A percentile compares a stretch with the other conserved stretches of the same genome.
These are phyloP conservation scores for Paramecium bursaria DNA, from an alignment of 73 alveolate genomes.

Conservation along the genomic window DNA sequence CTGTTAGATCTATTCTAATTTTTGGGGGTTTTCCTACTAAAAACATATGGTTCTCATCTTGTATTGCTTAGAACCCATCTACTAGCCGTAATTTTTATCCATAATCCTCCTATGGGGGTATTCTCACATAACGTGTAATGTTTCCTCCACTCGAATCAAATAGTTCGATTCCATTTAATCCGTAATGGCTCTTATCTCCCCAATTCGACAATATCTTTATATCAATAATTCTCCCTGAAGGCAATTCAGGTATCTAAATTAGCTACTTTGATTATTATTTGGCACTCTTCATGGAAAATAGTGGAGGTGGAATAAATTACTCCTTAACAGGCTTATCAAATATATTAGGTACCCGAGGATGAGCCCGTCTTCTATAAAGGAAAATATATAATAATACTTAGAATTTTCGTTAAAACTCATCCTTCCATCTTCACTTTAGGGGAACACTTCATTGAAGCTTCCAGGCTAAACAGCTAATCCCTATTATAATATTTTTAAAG, in stretches of 20 bases:
- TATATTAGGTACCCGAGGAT: conserved; percentile 43
- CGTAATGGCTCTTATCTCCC: conserved; percentile 90
- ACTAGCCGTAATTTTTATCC: conserved; percentile 84
- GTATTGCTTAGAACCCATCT: conserved; percentile 79
- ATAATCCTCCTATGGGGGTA: conserved; percentile 81
- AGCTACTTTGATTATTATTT: neutral
- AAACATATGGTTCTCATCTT: conserved; percentile 88
- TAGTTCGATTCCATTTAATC: conserved; percentile 85
- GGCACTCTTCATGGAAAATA: neutral
- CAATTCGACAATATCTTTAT: conserved; percentile 81
- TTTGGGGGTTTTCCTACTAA: too few relatives aligned
- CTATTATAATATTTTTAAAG: conserved; percentile 6
- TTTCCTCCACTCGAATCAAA: conserved; percentile 80
- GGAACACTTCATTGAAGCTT: conserved; percentile 4
- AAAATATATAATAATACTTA: too few relatives aligned
- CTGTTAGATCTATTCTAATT: conserved; percentile 72
- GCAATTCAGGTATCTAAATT: conserved; percentile 77
- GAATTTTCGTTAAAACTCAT: conserved; percentile 52
- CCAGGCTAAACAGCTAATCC: conserved; percentile 9
- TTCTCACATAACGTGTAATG: conserved; percentile 68
- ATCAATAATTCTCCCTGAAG: conserved; percentile 76
- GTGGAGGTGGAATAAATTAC: neutral
- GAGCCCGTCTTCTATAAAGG: conserved; percentile 8
- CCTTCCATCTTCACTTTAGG: conserved; percentile 14
- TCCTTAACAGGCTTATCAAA: conserved; percentile 4